Evolutionary conservation across 148 eudicot genomes (phyloP).

Genomic region (Fagopyrum esculentum): DNA sequence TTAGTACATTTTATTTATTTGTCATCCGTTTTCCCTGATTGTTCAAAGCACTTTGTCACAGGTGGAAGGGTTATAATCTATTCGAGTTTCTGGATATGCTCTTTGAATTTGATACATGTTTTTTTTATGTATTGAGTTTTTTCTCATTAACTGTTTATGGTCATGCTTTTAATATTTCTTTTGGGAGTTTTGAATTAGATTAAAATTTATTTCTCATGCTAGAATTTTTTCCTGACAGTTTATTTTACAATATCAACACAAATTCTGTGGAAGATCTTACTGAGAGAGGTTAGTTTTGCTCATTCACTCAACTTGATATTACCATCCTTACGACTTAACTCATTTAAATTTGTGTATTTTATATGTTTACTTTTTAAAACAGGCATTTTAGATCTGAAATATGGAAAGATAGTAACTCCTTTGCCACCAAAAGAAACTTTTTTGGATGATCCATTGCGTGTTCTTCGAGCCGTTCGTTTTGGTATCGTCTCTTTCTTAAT

Average conservation of each 20-base stretch:
- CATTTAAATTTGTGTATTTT: not conserved
- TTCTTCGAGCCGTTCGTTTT: constrained; percentile 94
- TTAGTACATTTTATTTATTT: not conserved
- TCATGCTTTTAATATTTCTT: not conserved
- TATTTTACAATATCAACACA: constrained; percentile 89
- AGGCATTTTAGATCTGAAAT: constrained; percentile 71
- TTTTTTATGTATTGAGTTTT: not conserved
- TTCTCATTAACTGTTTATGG: not conserved
- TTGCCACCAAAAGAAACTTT: constrained; percentile 88
- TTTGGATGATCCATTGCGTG: constrained; percentile 95
- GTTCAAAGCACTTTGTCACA: not conserved
- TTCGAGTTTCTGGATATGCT: not conserved
- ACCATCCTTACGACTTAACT: not conserved
- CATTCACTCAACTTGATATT: not conserved
- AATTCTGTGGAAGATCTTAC: constrained; percentile 84
- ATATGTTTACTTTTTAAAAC: constrained; percentile 17
- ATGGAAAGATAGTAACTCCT: constrained; percentile 92
- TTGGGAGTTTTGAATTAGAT: not conserved
- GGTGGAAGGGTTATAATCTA: not conserved
- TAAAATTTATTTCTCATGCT: constrained; percentile 9
- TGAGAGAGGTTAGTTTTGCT: constrained; percentile 47
- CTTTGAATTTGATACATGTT: not conserved
- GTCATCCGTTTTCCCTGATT: not conserved
- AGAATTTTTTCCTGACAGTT: constrained; percentile 35
- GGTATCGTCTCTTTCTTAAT: constrained; percentile 31